Evolutionary conservation across 805 yeast genomes (phyloP).

Genomic region (Danielozyma ontarioensis): DNA sequence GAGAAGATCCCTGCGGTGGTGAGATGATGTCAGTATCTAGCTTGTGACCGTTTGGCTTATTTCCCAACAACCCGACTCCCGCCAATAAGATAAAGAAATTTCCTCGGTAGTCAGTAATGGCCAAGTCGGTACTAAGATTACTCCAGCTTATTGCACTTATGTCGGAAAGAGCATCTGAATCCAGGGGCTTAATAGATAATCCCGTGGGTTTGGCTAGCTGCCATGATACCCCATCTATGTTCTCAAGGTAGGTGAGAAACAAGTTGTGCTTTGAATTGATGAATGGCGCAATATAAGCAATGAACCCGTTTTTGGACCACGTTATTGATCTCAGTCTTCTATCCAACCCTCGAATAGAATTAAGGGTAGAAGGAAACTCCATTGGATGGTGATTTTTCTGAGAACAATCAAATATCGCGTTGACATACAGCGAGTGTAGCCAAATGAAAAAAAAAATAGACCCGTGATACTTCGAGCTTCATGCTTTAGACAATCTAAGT

Average conservation of each 20-base stretch:
- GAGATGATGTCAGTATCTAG: constrained; percentile 15
- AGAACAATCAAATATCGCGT: too few relatives aligned
- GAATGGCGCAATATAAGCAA: constrained; percentile 57
- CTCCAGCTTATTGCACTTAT: constrained; percentile 63
- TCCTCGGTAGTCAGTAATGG: constrained; percentile 70
- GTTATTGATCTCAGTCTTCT: constrained; percentile 16
- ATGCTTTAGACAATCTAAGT: too few relatives aligned
- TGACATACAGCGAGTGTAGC: too few relatives aligned
- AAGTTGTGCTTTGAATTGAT: constrained; percentile 34
- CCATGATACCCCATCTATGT: constrained; percentile 76
- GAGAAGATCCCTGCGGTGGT: constrained; percentile 12
- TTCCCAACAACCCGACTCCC: constrained; percentile 34
- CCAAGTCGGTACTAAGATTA: constrained; percentile 73
- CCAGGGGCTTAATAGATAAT: constrained; percentile 23
- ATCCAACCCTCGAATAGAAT: too few relatives aligned
- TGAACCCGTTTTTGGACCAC: constrained; percentile 83
- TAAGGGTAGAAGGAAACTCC: too few relatives aligned
- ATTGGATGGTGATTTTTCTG: too few relatives aligned
- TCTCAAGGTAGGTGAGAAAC: constrained; percentile 62
- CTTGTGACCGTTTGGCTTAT: constrained; percentile 12
- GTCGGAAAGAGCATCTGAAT: constrained; percentile 22
- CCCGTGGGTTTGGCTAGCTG: constrained; percentile 57
- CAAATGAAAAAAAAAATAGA: too few relatives aligned
- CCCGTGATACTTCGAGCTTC: too few relatives aligned
- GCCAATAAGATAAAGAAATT: constrained; percentile 41